Evolutionary conservation across 192 early-diverging fungal genomes (phyloP), one percentile per base, ranked within the genome.

Genomic region (Allomyces arbusculus): DNA sequence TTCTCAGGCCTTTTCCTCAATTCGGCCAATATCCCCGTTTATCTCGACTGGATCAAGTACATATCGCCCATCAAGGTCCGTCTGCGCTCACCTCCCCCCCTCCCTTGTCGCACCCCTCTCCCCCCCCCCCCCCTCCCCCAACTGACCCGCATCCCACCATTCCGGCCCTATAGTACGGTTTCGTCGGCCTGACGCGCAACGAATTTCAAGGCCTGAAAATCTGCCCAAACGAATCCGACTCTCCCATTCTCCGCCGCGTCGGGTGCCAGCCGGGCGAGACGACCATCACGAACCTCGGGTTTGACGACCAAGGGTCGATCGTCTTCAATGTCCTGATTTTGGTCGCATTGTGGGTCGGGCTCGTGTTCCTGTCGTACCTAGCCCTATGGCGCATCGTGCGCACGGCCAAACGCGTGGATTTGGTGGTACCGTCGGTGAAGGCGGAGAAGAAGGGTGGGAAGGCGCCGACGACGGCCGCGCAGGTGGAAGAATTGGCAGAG

Each of bases 1-100:
- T 76, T 82, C 69, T 73, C 74, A 25, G 83, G 83, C 6, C 77
- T 85, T 61, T 74, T 85, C 40, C 77, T 85, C 62, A 85, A 85
- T 66, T 73, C 73, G 6, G 75, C 71, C n/a, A 76, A 74, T 45
- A 80, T 81, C 19, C 78, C 83, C 0, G 77, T 69, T 1, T 85
- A 73, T 72, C 64, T 85, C 50, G 70, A 73, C 23, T 82, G 76
- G 78, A 61, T 75, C 44, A 74, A 80, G 65, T 77, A 74, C 74
- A 58, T 58, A 5, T 58, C 50, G 16, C 50, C 50, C 16, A 58
- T 58, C 33, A 40, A 40, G 33, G 33, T 40, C 33, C 33, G 33
- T 40, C 7, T 7, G 7, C 7, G 0, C 7, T 7, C 7, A 40
- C 7, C 7, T 8, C 3, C 33, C 33, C 33, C 7, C 33, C 33